Percentiles rank a stretch among this genome's conserved stretches.
Evolutionary conservation across 2,329 filamentous ascomycete genomes (phyloP).

Genomic region (Penicillium occitanis): DNA sequence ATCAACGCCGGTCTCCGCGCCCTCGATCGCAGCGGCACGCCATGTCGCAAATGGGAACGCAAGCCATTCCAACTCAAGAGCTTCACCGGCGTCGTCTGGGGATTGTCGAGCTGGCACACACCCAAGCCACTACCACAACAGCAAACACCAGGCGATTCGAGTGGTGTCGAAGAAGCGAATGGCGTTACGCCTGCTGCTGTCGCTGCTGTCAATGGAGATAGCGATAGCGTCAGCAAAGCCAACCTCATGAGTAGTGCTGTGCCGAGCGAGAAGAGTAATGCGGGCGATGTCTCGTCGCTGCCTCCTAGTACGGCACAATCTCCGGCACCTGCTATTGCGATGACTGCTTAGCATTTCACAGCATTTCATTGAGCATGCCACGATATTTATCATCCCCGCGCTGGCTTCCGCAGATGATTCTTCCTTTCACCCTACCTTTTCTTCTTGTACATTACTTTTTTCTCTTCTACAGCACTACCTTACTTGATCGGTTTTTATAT

Average conservation of each 20-base stretch:
- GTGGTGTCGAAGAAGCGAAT: slow-evolving; percentile 59
- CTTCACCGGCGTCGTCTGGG: slow-evolving; percentile 85
- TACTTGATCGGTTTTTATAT: background rate
- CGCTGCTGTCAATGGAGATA: slow-evolving; percentile 32
- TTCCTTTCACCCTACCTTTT: background rate
- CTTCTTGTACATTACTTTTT: slow-evolving; percentile 18
- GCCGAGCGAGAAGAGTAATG: slow-evolving; percentile 61
- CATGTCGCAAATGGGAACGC: slow-evolving; percentile 87
- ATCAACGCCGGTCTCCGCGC: slow-evolving; percentile 96
- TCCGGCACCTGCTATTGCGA: slow-evolving; percentile 49
- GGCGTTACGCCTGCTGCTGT: slow-evolving; percentile 51
- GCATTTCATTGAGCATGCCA: background rate
- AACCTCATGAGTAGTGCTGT: slow-evolving; percentile 59
- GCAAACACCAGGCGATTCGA: slow-evolving; percentile 36
- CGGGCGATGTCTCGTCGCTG: slow-evolving; percentile 44
- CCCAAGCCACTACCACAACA: slow-evolving; percentile 41
- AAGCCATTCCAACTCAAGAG: slow-evolving; percentile 83
- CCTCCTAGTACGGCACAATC: slow-evolving; percentile 52
- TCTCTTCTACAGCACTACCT: background rate
- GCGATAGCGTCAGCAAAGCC: slow-evolving; percentile 57
- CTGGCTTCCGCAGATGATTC: slow-evolving; percentile 1
- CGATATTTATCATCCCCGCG: slow-evolving; percentile 11
- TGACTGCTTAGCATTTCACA: slow-evolving; percentile 33
- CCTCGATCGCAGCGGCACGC: slow-evolving; percentile 86
- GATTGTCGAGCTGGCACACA: slow-evolving; percentile 78